Evolutionary conservation across 2,329 filamentous ascomycete species (phyloP).

Genomic region (Podosphaera fusca): DNA sequence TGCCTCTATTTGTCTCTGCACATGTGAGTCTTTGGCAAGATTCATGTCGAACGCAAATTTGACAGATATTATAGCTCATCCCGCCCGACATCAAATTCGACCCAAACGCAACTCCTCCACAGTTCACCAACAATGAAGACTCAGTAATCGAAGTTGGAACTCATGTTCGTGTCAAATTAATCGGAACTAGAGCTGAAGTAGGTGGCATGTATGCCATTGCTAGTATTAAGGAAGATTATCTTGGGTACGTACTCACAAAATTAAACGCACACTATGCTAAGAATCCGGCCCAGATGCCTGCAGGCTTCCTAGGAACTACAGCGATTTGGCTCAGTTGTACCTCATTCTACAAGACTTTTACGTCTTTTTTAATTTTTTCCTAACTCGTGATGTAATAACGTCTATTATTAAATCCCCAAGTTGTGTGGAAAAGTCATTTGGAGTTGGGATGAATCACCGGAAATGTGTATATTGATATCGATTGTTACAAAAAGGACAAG

Average conservation of each 20-base stretch:
- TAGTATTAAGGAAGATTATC: conserved; percentile 73
- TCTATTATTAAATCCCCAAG: too few relatives aligned
- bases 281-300: conserved; percentile 7
- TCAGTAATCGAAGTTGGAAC: conserved; percentile 85
- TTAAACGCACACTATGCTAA: neutral
- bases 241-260: conserved; percentile 28
- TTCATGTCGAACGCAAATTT: neutral
- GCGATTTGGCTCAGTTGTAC: too few relatives aligned
- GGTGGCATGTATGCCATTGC: conserved; percentile 92
- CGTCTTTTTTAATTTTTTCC: too few relatives aligned
- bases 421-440: too few relatives aligned
- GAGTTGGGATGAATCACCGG: too few relatives aligned
- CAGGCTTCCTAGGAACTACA: conserved; percentile 8
- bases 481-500: too few relatives aligned
- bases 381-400: too few relatives aligned
- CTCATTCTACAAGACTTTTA: too few relatives aligned
- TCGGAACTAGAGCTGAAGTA: conserved; percentile 81
- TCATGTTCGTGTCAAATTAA: conserved; percentile 80
- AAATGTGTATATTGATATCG: too few relatives aligned
- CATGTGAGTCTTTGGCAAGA: conserved; percentile 8
- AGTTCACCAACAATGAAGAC: conserved; percentile 88
- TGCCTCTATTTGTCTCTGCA: conserved; percentile 51
- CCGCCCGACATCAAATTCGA: conserved; percentile 84
- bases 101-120: conserved; percentile 83
- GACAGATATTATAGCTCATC: conserved; percentile 40